Base-by-base conservation (phyloP, 1,284 basidiomycete species). In the Sanghuangporus weigelae region DNA sequence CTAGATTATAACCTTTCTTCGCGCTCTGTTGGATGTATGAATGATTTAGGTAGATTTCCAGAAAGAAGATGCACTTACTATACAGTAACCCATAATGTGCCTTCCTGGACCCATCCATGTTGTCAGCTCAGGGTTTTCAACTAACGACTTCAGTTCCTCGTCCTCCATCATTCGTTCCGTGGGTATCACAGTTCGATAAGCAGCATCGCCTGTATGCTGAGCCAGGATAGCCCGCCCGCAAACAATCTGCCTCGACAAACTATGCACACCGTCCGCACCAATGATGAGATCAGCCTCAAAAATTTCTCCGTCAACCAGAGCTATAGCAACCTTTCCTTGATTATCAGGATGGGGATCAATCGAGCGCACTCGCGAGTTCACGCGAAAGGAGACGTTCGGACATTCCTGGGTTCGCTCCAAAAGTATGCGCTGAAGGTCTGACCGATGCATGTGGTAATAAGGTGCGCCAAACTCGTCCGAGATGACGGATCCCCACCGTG, bases 261-360 rank as follows among this genome's bases (percentile, higher is more conserved):
- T 80, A 68, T 81, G 79, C 36, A 85, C 73, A 2, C 84, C 84
- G 65, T 86, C 84, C 1, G 82, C 82, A 12, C 82, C 83, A 14
- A 86, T 73, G 60, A 84, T 71, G 12, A 86, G 63, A 65, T 85
- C 80, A 1, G 76, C 76, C 7, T 68, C 66, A 39, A 84, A 66
- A 12, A 77, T 70, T 66, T 80, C 76, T 2, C 82, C 82, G 3
- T 76, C 74, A 58, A 73, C 69, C 56, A 80, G 71, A 7, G 75
- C 78, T 12, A 83, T 69, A 10, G 63, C 26, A 10, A 64, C 63
- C 35, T 62, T 62, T 7, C 35, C 35, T n/a, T 38, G 39, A 19
- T 57, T 19, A n/a, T 71, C 69, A 7, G 62, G 53, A 26, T 56
- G 48, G 7, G 79, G 73, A 56, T 83, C 76, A 54, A 84, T 61